A percentile compares a stretch with the other conserved stretches of the same genome.
phyloP scores from a whole-genome alignment of 1,139 yeast species.

The Pichia sp. region DNA sequence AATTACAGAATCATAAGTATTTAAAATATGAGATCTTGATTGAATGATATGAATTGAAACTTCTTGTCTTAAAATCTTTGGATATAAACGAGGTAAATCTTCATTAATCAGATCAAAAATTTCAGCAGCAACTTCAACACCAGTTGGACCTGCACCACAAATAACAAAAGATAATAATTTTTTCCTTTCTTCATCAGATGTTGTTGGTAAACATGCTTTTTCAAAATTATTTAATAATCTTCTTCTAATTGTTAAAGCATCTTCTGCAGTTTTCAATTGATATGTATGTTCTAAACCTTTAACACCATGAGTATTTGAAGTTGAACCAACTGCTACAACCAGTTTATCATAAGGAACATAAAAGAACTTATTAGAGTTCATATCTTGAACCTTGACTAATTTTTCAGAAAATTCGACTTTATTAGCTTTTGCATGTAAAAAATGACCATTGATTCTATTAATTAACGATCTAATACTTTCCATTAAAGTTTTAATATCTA shows the following conservation, averaged over 20 bases:
- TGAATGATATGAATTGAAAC: slow-evolving; percentile 60
- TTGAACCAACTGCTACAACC: slow-evolving; percentile 60
- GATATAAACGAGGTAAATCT: slow-evolving; percentile 48
- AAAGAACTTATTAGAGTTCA: slow-evolving; percentile 38
- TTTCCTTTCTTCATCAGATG: slow-evolving; percentile 52
- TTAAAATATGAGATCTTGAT: slow-evolving; percentile 56
- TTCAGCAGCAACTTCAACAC: slow-evolving; percentile 65
- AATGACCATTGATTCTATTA: slow-evolving; percentile 45
- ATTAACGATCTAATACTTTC: slow-evolving; percentile 54
- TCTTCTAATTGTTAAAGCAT: slow-evolving; percentile 51
- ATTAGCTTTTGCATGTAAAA: slow-evolving; percentile 51
- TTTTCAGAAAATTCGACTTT: slow-evolving; percentile 46
- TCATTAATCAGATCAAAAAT: slow-evolving; percentile 55
- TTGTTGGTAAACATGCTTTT: slow-evolving; percentile 55
- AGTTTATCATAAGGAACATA: slow-evolving; percentile 61
- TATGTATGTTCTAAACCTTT: slow-evolving; percentile 54
- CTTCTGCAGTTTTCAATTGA: slow-evolving; percentile 58
- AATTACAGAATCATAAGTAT: slow-evolving; percentile 56
- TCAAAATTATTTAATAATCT: slow-evolving; percentile 50
- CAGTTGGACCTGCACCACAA: slow-evolving; percentile 71
- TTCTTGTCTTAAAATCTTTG: slow-evolving; percentile 51
- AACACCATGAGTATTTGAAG: slow-evolving; percentile 60
- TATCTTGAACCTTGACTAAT: slow-evolving; percentile 41
- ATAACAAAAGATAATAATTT: slow-evolving; percentile 54
- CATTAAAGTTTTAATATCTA: slow-evolving; percentile 47